Conservation (phyloP, 768 basidiomycete genomes). For the Dacryopinax spathularia region DNA sequence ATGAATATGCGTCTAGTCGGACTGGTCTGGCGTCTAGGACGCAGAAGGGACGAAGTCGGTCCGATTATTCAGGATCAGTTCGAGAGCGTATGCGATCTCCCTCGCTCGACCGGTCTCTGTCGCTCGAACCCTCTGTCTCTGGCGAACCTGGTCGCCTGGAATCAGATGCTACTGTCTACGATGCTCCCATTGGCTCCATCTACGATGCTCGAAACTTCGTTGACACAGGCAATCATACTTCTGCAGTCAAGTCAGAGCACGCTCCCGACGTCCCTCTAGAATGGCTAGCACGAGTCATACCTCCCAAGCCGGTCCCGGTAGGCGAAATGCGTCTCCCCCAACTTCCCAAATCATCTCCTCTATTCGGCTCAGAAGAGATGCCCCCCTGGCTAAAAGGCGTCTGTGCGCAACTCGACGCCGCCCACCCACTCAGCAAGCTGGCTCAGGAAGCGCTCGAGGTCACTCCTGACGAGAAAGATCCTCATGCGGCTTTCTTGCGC, state of each 20-base stretch:
- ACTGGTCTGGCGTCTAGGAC: not conserved
- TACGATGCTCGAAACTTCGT: no score
- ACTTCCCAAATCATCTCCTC: not conserved
- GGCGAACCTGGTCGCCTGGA: no score
- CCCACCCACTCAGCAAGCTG: not conserved
- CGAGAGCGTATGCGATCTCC: no score
- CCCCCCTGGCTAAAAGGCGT: not conserved
- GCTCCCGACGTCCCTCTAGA: not conserved
- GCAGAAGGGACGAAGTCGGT: not conserved
- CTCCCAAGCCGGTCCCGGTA: not conserved
- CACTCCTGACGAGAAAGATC: not conserved
- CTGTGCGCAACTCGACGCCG: not conserved
- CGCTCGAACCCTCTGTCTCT: no score
- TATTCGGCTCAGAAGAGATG: not conserved
- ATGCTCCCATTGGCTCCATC: no score
- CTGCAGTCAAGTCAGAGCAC: no score
- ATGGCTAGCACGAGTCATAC: not conserved
- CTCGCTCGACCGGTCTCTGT: no score
- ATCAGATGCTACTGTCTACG: no score
- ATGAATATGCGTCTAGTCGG: not conserved
- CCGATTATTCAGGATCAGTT: not conserved
- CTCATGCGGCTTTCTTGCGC: not conserved
- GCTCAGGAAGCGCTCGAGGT: not conserved
- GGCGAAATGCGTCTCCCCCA: not conserved
- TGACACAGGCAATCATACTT: no score